Evolutionary conservation across 768 basidiomycete species (phyloP).

Genomic region (Lactarius tabidus): DNA sequence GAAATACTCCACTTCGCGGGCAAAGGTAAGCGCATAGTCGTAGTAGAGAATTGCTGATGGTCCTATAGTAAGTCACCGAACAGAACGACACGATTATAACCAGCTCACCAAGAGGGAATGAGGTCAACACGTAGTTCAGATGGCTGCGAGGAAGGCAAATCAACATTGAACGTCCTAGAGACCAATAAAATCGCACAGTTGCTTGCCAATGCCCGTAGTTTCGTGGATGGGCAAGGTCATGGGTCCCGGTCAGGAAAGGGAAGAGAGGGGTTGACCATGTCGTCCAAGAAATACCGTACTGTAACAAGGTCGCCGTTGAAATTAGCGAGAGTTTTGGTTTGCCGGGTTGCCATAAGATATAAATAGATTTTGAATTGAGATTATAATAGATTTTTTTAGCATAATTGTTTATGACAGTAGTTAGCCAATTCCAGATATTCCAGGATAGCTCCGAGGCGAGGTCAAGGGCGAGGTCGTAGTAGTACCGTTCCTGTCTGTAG

Average conservation of each 20-base stretch:
- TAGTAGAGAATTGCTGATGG: constrained; percentile 24
- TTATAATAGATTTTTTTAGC: too few species aligned
- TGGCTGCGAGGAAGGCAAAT: background rate
- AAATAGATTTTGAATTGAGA: too few species aligned
- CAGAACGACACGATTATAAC: too few species aligned
- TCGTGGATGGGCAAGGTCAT: background rate
- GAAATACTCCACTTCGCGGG: constrained; percentile 24
- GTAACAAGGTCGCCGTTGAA: too few species aligned
- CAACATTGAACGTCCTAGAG: background rate
- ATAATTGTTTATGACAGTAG: too few species aligned
- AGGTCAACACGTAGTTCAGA: background rate
- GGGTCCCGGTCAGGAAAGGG: background rate
- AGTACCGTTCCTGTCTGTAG: too few species aligned
- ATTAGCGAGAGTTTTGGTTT: too few species aligned
- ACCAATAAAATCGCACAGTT: background rate
- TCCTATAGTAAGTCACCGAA: background rate
- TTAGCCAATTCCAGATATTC: too few species aligned
- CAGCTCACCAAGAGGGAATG: background rate
- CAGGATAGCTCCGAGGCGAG: too few species aligned
- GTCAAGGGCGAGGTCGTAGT: too few species aligned
- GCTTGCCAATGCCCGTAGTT: background rate
- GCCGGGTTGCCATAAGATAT: too few species aligned
- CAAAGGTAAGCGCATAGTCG: constrained; percentile 27
- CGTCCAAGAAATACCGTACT: too few species aligned
- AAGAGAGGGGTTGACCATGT: background rate